Base-by-base conservation (phyloP, 192 early-diverging fungal species). In the Thamnidium elegans region DNA sequence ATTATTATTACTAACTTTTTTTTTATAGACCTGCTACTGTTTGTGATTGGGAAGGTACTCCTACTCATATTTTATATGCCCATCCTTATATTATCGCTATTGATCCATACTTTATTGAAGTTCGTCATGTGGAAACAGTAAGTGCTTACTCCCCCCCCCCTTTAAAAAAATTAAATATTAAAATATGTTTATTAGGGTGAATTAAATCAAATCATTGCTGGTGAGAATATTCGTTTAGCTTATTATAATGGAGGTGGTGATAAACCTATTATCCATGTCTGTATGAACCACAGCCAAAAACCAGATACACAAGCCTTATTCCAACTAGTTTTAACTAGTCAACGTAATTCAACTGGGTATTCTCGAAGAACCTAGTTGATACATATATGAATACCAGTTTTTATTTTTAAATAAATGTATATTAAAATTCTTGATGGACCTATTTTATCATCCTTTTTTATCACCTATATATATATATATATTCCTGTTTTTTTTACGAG, bases 21-120 rank as follows among this genome's bases (percentile, higher is more conserved):
- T 23, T 42, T 34, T 50, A 44, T 58, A 46, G 68, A 56, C 32
- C 60, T 11, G 65, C 70, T 6, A 63, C 62, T 15, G 8, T 73
- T n/a, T 73, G 71, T 54, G 71, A 73, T 68, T 73, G 71, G 71
- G 71, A 73, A 55, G 71, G 71, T 52, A 53, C 39, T 26, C 71
- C 71, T 17, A 67, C 67, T 46, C 67, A 63, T 44, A 51, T 73
- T 36, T 86, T 90, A 42, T 86, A 86, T 21, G 71, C 81, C 8
- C 76, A 89, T 44, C 94, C 93, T 31, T 98, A 94, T 68, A 79
- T 98, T 23, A 79, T 97, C 63, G 96, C 95, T 0, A 93, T 93
- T 73, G 93, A 95, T 47, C 80, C 84, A 15, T 83, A 82, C 51
- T 96, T 97, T 65, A 91, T 98, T 67, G 96, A 98, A 77, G 80